phyloP scores from a whole-genome alignment of 2,329 filamentous ascomycete species.

The Penicillium frequentans region DNA sequence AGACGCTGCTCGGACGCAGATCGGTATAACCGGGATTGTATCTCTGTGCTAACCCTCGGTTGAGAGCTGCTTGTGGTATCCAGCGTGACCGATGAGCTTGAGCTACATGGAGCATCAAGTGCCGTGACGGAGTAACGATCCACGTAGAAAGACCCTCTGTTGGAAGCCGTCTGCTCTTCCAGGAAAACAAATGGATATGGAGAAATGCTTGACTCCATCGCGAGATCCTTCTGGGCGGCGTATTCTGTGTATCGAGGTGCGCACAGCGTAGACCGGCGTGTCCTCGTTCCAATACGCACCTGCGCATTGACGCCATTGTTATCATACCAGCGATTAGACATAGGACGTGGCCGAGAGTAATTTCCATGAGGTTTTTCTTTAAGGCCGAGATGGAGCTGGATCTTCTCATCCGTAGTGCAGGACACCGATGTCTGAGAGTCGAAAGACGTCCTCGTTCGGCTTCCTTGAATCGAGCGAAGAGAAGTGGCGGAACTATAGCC shows the following conservation, averaged over 20 bases:
- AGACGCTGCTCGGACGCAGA: constrained; percentile 14
- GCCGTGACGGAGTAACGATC: constrained; percentile 10
- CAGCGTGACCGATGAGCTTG: constrained; percentile 3
- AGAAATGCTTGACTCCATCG: background rate
- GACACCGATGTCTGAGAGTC: constrained; percentile 28
- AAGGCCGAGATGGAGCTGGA: constrained; percentile 21
- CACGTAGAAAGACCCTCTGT: constrained; percentile 6
- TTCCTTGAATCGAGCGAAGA: constrained; percentile 27
- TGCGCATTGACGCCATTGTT: constrained; percentile 8
- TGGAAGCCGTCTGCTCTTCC: constrained; percentile 3
- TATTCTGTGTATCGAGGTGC: constrained; percentile 26
- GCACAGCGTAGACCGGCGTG: constrained; percentile 23
- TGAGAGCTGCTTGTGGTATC: constrained; percentile 6
- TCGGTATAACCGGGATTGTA: constrained; percentile 4
- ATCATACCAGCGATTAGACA: constrained; percentile 17
- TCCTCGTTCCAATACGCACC: constrained; percentile 1
- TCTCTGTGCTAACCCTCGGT: background rate
- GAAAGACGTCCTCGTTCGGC: constrained; percentile 23
- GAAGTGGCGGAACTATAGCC: constrained; percentile 42
- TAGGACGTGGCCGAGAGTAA: constrained; percentile 13
- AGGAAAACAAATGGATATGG: background rate
- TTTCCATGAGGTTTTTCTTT: constrained; percentile 14
- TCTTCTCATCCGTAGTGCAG: constrained; percentile 3
- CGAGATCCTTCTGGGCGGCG: background rate
- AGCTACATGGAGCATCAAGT: constrained; percentile 1